Evolutionary conservation across 257 asterid genomes (phyloP).

Genomic region (Phtheirospermum japonicum): DNA sequence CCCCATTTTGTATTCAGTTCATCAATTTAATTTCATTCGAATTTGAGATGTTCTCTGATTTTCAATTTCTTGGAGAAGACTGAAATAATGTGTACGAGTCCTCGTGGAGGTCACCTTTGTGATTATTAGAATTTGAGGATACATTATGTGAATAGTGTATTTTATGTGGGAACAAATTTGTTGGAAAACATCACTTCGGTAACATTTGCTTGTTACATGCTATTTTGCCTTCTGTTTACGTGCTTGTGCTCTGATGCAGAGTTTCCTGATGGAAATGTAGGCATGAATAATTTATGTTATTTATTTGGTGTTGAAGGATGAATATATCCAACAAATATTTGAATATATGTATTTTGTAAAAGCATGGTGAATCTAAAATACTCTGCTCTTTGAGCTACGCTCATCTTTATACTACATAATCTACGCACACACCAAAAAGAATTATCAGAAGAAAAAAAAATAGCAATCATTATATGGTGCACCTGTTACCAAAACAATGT

Average conservation of each 20-base stretch:
- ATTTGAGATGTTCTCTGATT: constrained; percentile 6
- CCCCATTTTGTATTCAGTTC: constrained; percentile 41
- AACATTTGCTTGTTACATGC: not conserved
- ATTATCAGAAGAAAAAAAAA: no score
- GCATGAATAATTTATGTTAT: not conserved
- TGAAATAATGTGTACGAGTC: constrained; percentile 44
- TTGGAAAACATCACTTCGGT: not conserved
- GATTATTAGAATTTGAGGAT: constrained; percentile 33
- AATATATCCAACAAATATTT: no score
- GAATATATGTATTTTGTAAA: no score
- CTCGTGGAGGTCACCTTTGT: constrained; percentile 34
- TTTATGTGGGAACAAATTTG: constrained; percentile 21
- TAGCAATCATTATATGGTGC: no score
- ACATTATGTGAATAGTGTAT: constrained; percentile 37
- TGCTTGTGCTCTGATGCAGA: not conserved
- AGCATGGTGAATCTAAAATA: no score
- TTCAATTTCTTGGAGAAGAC: constrained; percentile 34
- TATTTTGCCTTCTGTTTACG: not conserved
- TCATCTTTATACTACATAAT: no score
- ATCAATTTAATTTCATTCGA: constrained; percentile 33
- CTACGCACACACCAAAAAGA: no score
- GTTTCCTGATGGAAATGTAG: not conserved
- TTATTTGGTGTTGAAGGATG: not conserved
- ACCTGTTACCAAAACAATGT: no score
- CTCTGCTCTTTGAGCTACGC: no score